Evolutionary conservation across 345 rosid species (phyloP), one percentile per base, ranked within the genome.

Genomic region (Linum usitatissimum): DNA sequence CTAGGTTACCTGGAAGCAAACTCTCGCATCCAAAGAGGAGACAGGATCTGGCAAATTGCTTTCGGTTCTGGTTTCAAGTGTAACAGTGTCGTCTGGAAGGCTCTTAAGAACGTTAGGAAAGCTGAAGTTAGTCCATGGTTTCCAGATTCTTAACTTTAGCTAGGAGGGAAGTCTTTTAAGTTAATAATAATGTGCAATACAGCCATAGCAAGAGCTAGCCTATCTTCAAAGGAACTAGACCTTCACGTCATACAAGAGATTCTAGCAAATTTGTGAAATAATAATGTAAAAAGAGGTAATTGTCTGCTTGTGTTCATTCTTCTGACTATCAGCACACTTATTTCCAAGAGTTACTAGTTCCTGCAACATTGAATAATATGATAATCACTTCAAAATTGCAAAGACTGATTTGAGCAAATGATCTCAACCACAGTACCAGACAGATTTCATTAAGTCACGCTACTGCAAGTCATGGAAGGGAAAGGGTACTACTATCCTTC

Each of bases 11-110:
- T 84, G 76, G 90, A 88, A 68, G 80, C 80, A 21, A 73, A 69
- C 30, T 42, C 5, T n/a, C 78, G 69, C 73, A 66, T 88, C 3
- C 84, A 74, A 70, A 69, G 63, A 64, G 86, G 85, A 0, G 78
- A 88, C 51, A 73, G 76, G 63, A 68, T 82, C 65, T 82, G 85
- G 86, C 88, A 88, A 57, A 70, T 84, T 23, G 84, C 82, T 38
- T 80, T 79, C 0, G 96, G 90, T 18, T 86, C 88, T 4, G 92
- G 93, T 38, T 79, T 82, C 65, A 84, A 84, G 75, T 83, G 96
- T 65, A 83, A 84, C 49, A 88, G 83, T 75, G 83, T 73, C 55
- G 87, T 78, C 57, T 86, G 86, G 92, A 84, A 84, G 65, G 80
- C 90, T 40, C 76, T 84, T 3, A 70, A 53, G 55, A 68, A 59